Conservation (phyloP, 2,329 filamentous ascomycete species). For the Diaporthe batatas region DNA sequence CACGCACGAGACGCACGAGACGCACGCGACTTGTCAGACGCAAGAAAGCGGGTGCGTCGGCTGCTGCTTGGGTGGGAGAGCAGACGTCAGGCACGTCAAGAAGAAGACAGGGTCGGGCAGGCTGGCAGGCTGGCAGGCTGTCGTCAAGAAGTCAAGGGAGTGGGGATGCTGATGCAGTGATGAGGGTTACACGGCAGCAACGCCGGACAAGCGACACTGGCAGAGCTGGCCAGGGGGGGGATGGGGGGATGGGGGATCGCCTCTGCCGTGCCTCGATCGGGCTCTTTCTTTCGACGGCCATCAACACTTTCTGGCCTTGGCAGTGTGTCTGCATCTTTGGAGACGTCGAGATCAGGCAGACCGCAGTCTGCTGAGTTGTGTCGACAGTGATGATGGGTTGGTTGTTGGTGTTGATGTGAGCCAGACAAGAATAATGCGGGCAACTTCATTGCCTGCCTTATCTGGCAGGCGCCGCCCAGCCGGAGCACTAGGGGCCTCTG, state of each 20-base stretch:
- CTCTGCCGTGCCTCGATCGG: constrained; percentile 23
- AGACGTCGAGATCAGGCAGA: constrained; percentile 2
- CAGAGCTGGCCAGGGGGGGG: constrained; percentile 10
- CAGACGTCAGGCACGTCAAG: background rate
- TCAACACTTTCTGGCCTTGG: constrained; percentile 1
- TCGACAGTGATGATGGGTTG: background rate
- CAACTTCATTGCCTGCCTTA: too few species aligned
- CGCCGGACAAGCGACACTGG: background rate
- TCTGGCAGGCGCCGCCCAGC: too few species aligned
- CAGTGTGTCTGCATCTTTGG: background rate
- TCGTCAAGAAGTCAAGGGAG: background rate
- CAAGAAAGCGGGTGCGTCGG: background rate
- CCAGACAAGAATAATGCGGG: background rate
- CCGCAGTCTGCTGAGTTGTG: background rate
- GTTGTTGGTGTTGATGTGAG: too few species aligned
- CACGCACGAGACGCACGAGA: constrained; percentile 5
- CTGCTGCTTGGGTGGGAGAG: constrained; percentile 1
- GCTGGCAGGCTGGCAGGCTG: too few species aligned
- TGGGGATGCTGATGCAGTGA: constrained; percentile 2
- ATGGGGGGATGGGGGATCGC: too few species aligned
- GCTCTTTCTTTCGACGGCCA: constrained; percentile 25
- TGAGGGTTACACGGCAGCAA: constrained; percentile 35
- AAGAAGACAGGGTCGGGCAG: background rate
- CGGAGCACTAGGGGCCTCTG: background rate
- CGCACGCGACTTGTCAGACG: constrained; percentile 32